Evolutionary conservation across 139 green algal species (phyloP), one percentile per base, ranked within the genome.

Genomic region (Auxenochlorella pyrenoidosa): DNA sequence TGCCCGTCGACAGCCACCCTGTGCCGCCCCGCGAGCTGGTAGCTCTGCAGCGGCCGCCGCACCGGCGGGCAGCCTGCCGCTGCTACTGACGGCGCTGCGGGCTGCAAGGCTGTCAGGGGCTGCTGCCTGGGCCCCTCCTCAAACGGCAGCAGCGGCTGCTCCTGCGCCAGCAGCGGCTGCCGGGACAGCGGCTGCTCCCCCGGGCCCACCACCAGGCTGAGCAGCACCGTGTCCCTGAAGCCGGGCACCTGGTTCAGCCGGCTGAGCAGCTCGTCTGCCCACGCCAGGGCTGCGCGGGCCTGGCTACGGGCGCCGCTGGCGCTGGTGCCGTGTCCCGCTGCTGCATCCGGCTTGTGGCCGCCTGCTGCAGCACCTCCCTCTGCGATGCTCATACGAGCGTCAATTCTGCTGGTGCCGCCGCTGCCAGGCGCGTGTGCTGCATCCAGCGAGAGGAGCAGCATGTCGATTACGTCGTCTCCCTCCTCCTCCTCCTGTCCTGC

Each of bases 21-120:
- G 12, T 71, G 60, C 32, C 84, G 58, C 5, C 85, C 87, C 24
- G 89, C 44, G n/a, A 93, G 82, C 91, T 95, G 79, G 86, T 90
- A 96, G 79, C 86, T 93, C 80, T 96, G 93, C 59, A 89, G 32
- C 1, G 93, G 93, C 28, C 93, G 88, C 18, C 59, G 68, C 36
- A 95, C 66, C 2, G 84, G 66, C 41, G 68, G 54, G 2, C 75
- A 63, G 30, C 34, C 38, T 75, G 26, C 26, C 26, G 36, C 79
- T 41, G 79, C 51, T 40, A 1, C 43, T 81, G 54, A 34, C n/a
- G 54, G 32, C 22, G 36, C 58, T 28, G 21, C 19, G 5, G 12
- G 51, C 36, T 16, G 47, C 32, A 68, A 54, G n/a, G 65, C 26
- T 82, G 34, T 24, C 36, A 36, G 65, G 58, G 78, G 77, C 58